Conservation (phyloP, 768 basidiomycete species). For the Xerocomellus amylosporus region DNA sequence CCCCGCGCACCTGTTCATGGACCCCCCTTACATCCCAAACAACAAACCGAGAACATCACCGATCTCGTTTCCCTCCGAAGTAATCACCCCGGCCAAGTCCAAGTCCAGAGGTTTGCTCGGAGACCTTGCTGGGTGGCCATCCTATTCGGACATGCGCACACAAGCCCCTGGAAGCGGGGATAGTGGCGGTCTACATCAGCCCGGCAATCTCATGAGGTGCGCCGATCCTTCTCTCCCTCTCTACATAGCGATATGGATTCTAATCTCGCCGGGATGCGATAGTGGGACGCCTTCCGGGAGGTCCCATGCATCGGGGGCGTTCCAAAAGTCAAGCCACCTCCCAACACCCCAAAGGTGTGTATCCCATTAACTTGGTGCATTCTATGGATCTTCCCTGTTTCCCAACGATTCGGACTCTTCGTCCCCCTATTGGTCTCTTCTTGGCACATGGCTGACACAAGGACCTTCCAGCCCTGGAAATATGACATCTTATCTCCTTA, state of each 20-base stretch:
- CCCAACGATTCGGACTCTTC: neutral
- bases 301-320: neutral
- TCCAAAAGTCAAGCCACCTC: constrained; percentile 24
- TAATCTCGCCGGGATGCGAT: neutral
- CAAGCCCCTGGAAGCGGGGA: constrained; percentile 17
- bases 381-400: neutral
- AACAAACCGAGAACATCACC: neutral
- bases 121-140: constrained; percentile 16
- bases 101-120: constrained; percentile 8
- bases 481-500: constrained; percentile 29
- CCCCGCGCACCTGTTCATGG: constrained; percentile 2
- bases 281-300: constrained; percentile 11
- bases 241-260: neutral
- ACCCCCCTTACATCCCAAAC: constrained; percentile 5
- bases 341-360: constrained; percentile 33
- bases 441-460: constrained; percentile 10
- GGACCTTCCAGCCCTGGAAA: constrained; percentile 33
- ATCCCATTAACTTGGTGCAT: neutral
- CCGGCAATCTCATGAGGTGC: constrained; percentile 14
- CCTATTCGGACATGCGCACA: constrained; percentile 10
- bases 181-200: constrained; percentile 2
- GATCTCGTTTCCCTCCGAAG: constrained; percentile 5
- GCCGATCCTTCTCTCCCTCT: neutral
- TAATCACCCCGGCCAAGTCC: constrained; percentile 12
- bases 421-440: neutral